Percentiles rank a stretch among this genome's conserved stretches.
phyloP scores from a whole-genome alignment of 495 filamentous ascomycete genomes.

The Trichoderma erinaceum region DNA sequence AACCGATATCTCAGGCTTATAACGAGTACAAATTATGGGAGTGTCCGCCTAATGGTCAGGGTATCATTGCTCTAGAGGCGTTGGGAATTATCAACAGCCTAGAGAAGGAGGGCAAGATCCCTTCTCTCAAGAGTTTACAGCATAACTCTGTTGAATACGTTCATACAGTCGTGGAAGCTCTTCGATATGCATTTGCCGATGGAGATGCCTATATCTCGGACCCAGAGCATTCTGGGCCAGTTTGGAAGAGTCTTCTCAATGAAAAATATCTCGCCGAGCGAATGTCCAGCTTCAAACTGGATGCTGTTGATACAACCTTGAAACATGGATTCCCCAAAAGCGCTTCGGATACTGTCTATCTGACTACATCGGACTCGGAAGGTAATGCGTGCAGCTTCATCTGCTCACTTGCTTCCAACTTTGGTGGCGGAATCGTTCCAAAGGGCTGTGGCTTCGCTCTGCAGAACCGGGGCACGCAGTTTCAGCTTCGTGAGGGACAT shows the following conservation, averaged over 20 bases:
- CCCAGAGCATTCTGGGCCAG: slow-evolving; percentile 60
- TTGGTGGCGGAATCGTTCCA: slow-evolving; percentile 85
- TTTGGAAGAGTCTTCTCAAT: slow-evolving; percentile 55
- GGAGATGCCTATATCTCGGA: slow-evolving; percentile 85
- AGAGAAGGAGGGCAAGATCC: slow-evolving; percentile 62
- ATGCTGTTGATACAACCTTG: slow-evolving; percentile 21
- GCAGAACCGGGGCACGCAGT: slow-evolving; percentile 86
- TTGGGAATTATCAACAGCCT: slow-evolving; percentile 84
- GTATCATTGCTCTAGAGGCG: slow-evolving; percentile 89
- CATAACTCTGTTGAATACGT: slow-evolving; percentile 72
- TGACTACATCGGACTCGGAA: slow-evolving; percentile 69
- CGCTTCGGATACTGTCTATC: slow-evolving; percentile 84
- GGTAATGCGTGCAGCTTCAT: slow-evolving; percentile 96
- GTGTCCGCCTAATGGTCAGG: slow-evolving; percentile 94
- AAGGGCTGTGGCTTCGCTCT: slow-evolving; percentile 79
- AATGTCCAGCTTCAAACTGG: slow-evolving; percentile 33
- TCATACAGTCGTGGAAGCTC: slow-evolving; percentile 82
- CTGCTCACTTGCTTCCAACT: slow-evolving; percentile 87
- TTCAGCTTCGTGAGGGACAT: slow-evolving; percentile 58
- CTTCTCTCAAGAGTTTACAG: slow-evolving; percentile 54
- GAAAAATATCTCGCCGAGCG: slow-evolving; percentile 37
- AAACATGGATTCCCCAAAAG: slow-evolving; percentile 53
- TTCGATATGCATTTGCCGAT: slow-evolving; percentile 91
- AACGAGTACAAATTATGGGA: slow-evolving; percentile 73
- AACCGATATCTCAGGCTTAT: slow-evolving; percentile 72